Evolutionary conservation across 805 yeast species (phyloP).

Genomic region (Candida anglica): DNA sequence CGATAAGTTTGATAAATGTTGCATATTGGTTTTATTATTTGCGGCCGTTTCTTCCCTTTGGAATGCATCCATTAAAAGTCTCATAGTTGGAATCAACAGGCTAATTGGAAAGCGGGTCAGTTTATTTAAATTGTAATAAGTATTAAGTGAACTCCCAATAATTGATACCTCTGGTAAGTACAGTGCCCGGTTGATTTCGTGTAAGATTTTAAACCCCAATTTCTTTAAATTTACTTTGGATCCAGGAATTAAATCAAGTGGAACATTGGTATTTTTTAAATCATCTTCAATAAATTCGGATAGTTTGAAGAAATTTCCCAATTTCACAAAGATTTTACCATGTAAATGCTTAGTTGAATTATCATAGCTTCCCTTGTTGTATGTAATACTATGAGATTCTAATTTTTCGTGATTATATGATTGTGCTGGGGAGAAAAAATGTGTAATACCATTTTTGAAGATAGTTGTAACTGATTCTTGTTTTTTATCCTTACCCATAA

Average conservation of each 20-base stretch:
- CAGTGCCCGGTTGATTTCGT: conserved; percentile 47
- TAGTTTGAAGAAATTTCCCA: conserved; percentile 29
- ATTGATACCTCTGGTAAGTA: conserved; percentile 52
- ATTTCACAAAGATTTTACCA: conserved; percentile 34
- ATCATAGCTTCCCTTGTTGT: conserved; percentile 31
- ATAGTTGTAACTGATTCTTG: conserved; percentile 45
- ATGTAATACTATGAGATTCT: conserved; percentile 3
- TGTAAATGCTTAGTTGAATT: conserved; percentile 22
- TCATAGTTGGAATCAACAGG: conserved; percentile 27
- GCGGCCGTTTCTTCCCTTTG: conserved; percentile 15
- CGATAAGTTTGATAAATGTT: conserved; percentile 15
- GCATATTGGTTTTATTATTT: conserved; percentile 17
- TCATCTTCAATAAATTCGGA: conserved; percentile 21
- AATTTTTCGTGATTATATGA: conserved; percentile 6
- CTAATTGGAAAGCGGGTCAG: conserved; percentile 12
- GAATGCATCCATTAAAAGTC: conserved; percentile 17
- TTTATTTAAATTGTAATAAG: conserved; percentile 22
- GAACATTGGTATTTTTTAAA: conserved; percentile 5
- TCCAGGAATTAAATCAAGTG: conserved; percentile 6
- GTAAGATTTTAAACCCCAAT: conserved; percentile 50
- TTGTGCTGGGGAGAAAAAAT: conserved; percentile 14
- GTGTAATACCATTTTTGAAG: conserved; percentile 29
- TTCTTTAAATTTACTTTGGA: conserved; percentile 35
- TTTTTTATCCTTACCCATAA: conserved; percentile 53
- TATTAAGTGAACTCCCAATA: conserved; percentile 44